These are phyloP conservation scores for Helicostylum pulchrum DNA, from an alignment of 192 early-diverging fungal genomes.

Conservation along the genomic window DNA sequence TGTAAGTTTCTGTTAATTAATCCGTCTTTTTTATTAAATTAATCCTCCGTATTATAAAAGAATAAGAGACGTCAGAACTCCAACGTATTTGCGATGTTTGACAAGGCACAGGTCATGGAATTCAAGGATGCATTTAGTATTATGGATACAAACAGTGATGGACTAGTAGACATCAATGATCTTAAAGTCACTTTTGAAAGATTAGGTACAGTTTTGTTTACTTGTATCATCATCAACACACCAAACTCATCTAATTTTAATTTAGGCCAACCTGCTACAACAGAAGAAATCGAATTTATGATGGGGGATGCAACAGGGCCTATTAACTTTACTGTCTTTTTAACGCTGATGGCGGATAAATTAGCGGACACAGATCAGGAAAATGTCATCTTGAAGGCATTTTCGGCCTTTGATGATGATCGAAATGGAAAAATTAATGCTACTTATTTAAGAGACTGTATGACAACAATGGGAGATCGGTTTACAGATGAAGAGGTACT, in stretches of 20 bases:
- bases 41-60: constrained; percentile 7
- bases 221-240: neutral
- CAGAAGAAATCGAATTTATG: constrained; percentile 86
- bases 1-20: neutral
- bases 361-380: constrained; percentile 89
- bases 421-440: constrained; percentile 78
- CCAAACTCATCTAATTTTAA: neutral
- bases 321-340: constrained; percentile 98
- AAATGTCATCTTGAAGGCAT: constrained; percentile 86
- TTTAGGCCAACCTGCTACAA: constrained; percentile 66
- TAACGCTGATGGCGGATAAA: constrained; percentile 95
- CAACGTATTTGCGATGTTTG: constrained; percentile 98
- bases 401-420: constrained; percentile 88
- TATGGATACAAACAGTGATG: constrained; percentile 92
- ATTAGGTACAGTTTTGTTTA: constrained; percentile 49
- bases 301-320: constrained; percentile 78
- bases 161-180: constrained; percentile 89
- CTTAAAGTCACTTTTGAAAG: constrained; percentile 84
- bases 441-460: constrained; percentile 76
- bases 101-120: constrained; percentile 91
- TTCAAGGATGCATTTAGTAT: constrained; percentile 97
- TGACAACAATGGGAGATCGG: constrained; percentile 93
- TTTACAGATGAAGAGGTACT: constrained; percentile 87
- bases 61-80: constrained; percentile 76
- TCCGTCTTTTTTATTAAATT: neutral